A percentile compares a stretch with the other conserved stretches of the same genome.
These are phyloP conservation scores for Aspergillus baeticus DNA, from an alignment of 495 filamentous ascomycete species.

Conservation along the genomic window DNA sequence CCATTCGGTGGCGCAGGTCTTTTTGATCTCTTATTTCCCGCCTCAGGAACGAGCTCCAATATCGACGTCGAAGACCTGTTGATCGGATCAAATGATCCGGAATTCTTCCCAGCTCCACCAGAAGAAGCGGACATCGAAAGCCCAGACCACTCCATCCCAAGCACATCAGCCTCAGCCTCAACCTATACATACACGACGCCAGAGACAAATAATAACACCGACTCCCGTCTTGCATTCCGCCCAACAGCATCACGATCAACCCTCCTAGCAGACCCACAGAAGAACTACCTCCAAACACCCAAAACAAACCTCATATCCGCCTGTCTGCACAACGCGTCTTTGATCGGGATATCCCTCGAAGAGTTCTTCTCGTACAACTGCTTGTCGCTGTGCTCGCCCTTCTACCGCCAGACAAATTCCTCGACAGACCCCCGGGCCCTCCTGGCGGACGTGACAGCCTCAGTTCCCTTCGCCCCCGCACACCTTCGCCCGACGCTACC, in stretches of 20 bases:
- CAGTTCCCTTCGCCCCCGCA: constrained; percentile 27
- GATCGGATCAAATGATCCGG: too few relatives aligned
- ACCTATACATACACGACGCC: too few relatives aligned
- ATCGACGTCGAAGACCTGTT: too few relatives aligned
- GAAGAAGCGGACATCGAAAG: too few relatives aligned
- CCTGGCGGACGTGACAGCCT: constrained; percentile 14
- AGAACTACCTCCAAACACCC: constrained; percentile 2
- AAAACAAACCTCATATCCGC: constrained; percentile 19
- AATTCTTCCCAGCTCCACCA: too few relatives aligned
- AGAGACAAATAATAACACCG: too few relatives aligned
- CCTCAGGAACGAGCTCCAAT: too few relatives aligned
- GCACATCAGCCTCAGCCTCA: background rate
- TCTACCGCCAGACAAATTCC: constrained; percentile 28
- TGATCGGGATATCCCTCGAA: constrained; percentile 29
- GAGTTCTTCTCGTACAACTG: constrained; percentile 23
- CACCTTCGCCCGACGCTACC: constrained; percentile 43
- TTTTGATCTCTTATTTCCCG: too few relatives aligned
- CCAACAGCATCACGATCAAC: background rate
- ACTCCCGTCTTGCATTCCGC: background rate
- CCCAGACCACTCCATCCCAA: background rate
- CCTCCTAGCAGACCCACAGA: background rate
- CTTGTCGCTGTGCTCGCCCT: constrained; percentile 31
- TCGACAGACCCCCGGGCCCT: constrained; percentile 24
- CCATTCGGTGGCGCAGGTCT: too few relatives aligned
- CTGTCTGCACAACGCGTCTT: constrained; percentile 35